Evolutionary conservation across 768 basidiomycete species (phyloP).

Genomic region (Russula abietina): DNA sequence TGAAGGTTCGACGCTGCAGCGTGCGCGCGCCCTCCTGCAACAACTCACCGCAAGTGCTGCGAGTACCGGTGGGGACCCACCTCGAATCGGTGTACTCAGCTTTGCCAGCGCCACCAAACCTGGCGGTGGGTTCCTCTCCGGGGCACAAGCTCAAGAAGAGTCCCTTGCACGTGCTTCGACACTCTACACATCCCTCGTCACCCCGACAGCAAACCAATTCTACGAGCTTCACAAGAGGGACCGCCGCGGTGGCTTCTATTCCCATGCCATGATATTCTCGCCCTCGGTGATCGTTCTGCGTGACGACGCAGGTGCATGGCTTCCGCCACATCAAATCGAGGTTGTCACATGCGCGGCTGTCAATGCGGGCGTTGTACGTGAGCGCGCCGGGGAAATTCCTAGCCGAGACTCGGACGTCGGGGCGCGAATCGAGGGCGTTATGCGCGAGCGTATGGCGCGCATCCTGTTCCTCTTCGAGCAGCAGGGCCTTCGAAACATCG

Average conservation of each 20-base stretch:
- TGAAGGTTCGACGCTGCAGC: constrained; percentile 60
- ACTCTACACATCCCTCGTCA: constrained; percentile 56
- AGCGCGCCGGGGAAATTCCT: constrained; percentile 12
- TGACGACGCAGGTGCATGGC: constrained; percentile 53
- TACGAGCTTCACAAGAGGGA: constrained; percentile 51
- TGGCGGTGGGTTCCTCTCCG: constrained; percentile 69
- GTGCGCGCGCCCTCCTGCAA: constrained; percentile 39
- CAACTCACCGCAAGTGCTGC: constrained; percentile 23
- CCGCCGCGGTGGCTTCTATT: constrained; percentile 52
- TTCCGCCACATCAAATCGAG: constrained; percentile 53
- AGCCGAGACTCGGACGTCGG: constrained; percentile 1
- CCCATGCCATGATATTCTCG: constrained; percentile 75
- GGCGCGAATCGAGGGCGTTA: constrained; percentile 43
- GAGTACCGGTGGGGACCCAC: constrained; percentile 25
- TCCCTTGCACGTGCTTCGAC: constrained; percentile 72
- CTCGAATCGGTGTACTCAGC: constrained; percentile 55
- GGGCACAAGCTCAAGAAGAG: constrained; percentile 76
- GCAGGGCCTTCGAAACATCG: constrained; percentile 51
- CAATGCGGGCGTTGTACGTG: constrained; percentile 52
- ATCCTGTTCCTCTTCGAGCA: constrained; percentile 60
- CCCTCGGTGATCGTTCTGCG: constrained; percentile 58
- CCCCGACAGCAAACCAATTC: constrained; percentile 49
- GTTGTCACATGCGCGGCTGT: constrained; percentile 71
- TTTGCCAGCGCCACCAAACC: constrained; percentile 73
- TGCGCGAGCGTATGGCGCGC: constrained; percentile 68